Conservation (phyloP, 2,329 filamentous ascomycete species). For the Aureobasidium sp. region DNA sequence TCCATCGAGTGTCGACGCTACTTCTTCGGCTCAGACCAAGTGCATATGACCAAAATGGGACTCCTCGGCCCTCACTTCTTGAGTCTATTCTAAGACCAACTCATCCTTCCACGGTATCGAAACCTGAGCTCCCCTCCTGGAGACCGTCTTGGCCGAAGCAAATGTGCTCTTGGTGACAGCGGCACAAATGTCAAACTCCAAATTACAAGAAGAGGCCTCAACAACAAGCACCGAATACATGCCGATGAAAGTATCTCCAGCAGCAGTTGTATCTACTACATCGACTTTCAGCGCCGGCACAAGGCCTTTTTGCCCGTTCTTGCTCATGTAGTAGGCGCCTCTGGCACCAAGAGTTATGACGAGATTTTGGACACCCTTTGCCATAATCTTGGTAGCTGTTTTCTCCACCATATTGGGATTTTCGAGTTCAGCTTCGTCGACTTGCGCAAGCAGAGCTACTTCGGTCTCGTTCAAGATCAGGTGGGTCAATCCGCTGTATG, state of each 20-base stretch:
- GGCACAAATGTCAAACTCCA: neutral
- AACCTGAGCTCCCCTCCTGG: neutral
- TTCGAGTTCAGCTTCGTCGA: slow-evolving; percentile 29
- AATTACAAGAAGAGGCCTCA: neutral
- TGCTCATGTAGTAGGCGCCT: slow-evolving; percentile 36
- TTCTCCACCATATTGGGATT: slow-evolving; percentile 34
- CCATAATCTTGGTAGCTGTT: slow-evolving; percentile 40
- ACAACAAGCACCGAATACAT: neutral
- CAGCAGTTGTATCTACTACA: slow-evolving; percentile 88
- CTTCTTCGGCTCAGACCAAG: neutral
- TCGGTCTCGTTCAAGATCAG: slow-evolving; percentile 75
- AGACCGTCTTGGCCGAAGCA: slow-evolving; percentile 1
- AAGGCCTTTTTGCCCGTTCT: slow-evolving; percentile 8
- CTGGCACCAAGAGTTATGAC: slow-evolving; percentile 77
- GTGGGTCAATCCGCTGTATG: slow-evolving; percentile 64
- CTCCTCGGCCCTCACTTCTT: neutral
- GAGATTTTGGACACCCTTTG: slow-evolving; percentile 64
- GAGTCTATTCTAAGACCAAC: neutral
- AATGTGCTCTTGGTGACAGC: slow-evolving; percentile 2
- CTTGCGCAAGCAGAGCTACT: slow-evolving; percentile 62
- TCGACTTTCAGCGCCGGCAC: slow-evolving; percentile 58
- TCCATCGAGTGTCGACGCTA: neutral
- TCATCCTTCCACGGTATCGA: slow-evolving; percentile 5
- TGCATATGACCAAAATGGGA: neutral
- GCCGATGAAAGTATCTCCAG: slow-evolving; percentile 90